phyloP scores from a whole-genome alignment of 2,329 filamentous ascomycete species.

The Pleurostoma richardsiae region DNA sequence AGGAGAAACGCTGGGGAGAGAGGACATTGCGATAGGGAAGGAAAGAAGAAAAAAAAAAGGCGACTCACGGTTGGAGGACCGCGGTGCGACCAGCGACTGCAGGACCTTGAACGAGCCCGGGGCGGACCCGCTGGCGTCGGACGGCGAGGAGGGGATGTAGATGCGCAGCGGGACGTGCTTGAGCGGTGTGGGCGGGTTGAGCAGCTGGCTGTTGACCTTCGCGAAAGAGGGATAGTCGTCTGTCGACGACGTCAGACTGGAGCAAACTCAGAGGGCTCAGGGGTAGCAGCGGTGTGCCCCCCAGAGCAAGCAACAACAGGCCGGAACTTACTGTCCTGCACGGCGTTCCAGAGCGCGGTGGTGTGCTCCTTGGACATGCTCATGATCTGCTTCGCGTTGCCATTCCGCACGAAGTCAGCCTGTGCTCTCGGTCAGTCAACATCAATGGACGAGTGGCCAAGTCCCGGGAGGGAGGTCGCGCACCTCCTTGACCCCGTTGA shows the following conservation, averaged over 20 bases:
- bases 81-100: conserved; percentile 65
- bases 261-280: too few species aligned
- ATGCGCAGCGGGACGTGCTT: conserved; percentile 82
- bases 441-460: neutral
- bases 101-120: conserved; percentile 62
- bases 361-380: conserved; percentile 79
- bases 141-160: conserved; percentile 70
- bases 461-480: too few species aligned
- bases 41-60: neutral
- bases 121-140: conserved; percentile 22
- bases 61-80: conserved; percentile 27
- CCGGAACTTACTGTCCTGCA: conserved; percentile 58
- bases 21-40: neutral
- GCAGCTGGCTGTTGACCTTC: conserved; percentile 69
- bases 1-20: neutral
- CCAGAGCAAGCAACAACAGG: neutral
- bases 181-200: conserved; percentile 70
- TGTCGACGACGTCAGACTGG: conserved; percentile 19
- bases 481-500: conserved; percentile 61
- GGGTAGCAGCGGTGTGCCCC: neutral
- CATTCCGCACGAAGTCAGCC: conserved; percentile 84
- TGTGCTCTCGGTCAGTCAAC: conserved; percentile 17
- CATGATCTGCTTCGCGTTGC: conserved; percentile 87
- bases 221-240: conserved; percentile 70
- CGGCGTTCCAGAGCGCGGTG: conserved; percentile 74